Conservation (phyloP, 495 filamentous ascomycete genomes). For the Rhypophila decipiens region DNA sequence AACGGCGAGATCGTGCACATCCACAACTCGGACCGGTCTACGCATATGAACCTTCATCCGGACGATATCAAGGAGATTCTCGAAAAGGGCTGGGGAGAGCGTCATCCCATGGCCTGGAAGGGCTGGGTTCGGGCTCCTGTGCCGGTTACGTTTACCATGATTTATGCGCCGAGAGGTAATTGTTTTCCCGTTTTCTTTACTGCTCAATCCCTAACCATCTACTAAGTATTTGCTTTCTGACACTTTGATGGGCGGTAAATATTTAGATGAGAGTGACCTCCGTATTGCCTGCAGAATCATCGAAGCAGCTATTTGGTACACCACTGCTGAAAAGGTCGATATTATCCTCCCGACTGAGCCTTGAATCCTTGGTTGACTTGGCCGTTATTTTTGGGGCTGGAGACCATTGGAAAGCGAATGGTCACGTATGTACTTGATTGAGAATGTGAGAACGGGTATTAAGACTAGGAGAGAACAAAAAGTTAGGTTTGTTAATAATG, state of each 20-base stretch:
- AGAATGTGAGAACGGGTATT: not conserved
- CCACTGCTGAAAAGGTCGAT: conserved; percentile 35
- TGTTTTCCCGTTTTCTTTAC: not conserved
- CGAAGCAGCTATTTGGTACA: conserved; percentile 60
- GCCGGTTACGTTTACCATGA: conserved; percentile 65
- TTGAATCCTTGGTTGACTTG: too few species aligned
- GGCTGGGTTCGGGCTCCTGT: conserved; percentile 46
- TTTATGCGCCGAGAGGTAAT: conserved; percentile 69
- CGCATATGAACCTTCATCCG: conserved; percentile 73
- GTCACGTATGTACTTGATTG: not conserved
- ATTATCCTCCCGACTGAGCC: conserved; percentile 11
- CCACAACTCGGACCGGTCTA: conserved; percentile 64
- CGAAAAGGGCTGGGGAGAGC: conserved; percentile 79
- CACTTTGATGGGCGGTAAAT: not conserved
- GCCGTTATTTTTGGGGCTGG: not conserved
- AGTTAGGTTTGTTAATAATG: not conserved
- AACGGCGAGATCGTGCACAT: conserved; percentile 76
- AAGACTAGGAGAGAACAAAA: not conserved
- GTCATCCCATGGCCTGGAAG: conserved; percentile 71
- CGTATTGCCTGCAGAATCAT: conserved; percentile 64
- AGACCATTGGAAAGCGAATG: not conserved
- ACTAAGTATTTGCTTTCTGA: not conserved
- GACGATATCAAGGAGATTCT: conserved; percentile 71
- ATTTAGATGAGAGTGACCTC: conserved; percentile 54
- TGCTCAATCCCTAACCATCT: not conserved